Evolutionary conservation across 169 alveolate species (phyloP).

Genomic region (Cryptosporidium xiaoi): DNA sequence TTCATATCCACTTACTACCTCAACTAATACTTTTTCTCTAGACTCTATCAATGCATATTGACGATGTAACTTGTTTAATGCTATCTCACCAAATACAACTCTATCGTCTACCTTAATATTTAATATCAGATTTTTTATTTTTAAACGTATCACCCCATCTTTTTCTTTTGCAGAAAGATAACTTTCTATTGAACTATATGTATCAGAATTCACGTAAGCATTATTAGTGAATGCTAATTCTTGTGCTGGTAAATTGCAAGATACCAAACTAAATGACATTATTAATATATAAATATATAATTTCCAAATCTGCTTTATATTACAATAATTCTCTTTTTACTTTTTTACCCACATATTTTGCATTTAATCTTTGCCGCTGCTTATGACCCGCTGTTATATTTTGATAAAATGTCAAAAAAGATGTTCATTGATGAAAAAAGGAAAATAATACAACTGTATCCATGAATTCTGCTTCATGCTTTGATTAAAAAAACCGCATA

Average conservation of each 20-base stretch:
- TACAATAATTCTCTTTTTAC: not conserved
- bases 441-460: not conserved
- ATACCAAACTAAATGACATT: constrained; percentile 55
- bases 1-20: constrained; percentile 66
- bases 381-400: not conserved
- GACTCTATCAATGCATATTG: constrained; percentile 77
- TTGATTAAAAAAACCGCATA: not conserved
- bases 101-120: constrained; percentile 76
- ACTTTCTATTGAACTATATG: constrained; percentile 72
- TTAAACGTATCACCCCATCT: constrained; percentile 62
- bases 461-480: too few relatives aligned
- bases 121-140: constrained; percentile 73
- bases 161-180: constrained; percentile 4
- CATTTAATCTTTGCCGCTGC: constrained; percentile 23
- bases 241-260: constrained; percentile 79
- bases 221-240: constrained; percentile 78
- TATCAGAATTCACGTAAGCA: constrained; percentile 75
- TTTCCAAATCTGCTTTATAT: not conserved
- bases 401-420: not conserved
- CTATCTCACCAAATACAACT: constrained; percentile 78
- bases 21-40: constrained; percentile 75
- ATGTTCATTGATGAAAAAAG: not conserved
- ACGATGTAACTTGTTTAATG: constrained; percentile 78
- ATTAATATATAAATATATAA: not conserved
- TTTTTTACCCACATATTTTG: constrained; percentile 1